Evolutionary conservation across 805 yeast genomes (phyloP), one percentile per base, ranked within the genome.

Genomic region (Candida silvicultrix): DNA sequence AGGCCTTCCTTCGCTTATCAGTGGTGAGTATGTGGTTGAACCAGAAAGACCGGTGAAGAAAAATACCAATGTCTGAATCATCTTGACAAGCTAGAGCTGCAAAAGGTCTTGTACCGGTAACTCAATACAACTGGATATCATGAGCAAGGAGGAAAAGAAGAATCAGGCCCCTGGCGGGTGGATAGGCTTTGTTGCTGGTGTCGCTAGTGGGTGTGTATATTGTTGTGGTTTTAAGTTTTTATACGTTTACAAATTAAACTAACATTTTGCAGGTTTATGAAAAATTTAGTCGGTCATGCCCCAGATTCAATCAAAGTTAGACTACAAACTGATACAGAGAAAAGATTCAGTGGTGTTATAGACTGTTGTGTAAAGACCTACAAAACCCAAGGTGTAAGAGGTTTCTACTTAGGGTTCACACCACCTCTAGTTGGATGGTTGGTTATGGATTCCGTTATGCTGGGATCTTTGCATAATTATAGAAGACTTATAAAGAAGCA

Each of bases 351-450:
- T 44, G 96, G 95, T 2, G 94, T 96, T 0, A 58, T 85, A 56
- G 95, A 89, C 59, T 87, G 96, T 63, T 81, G 86, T 4, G 54
- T 71, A 56, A 80, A 85, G 59, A 89, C 97, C 0, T 59, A 85
- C 22, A 70, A 68, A 50, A 77, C 81, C 23, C 96, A 89, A 61
- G 97, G 97, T 4, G 51, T 83, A 5, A 65, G 73, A 32, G 97
- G 96, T 1, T 77, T 89, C 45, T 89, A 88, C 61, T 80, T 89
- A 54, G 97, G 97, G 0, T 88, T 89, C 53, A 87, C 96, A 0
- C 97, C 97, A 5, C 97, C 97, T 1, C 71, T 89, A 52, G 79
- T 87, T 19, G 97, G 97, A 0, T 89, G 97, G 97, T 88, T 89
- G 54, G 65, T 85, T 50, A 89, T 89, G 96, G 97, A 89, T 60